Evolutionary conservation across 1,284 basidiomycete genomes (phyloP).

Genomic region (Ustilago hordei): DNA sequence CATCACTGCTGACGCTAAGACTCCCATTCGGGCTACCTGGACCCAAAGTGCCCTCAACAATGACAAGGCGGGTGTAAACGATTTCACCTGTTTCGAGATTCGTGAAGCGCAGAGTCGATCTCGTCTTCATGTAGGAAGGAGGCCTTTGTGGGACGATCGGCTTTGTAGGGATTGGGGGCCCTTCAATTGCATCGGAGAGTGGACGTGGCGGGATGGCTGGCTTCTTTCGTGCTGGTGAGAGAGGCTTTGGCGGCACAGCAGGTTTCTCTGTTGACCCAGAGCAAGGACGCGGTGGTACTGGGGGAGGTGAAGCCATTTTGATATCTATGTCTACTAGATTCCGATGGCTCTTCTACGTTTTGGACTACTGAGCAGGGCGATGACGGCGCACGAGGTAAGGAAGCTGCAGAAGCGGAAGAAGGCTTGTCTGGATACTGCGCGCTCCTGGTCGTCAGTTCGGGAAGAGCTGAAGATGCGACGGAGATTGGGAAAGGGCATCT

Average conservation of each 20-base stretch:
- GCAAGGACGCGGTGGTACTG: slow-evolving; percentile 6
- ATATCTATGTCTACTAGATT: slow-evolving; percentile 9
- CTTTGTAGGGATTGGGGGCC: background rate
- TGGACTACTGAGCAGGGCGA: slow-evolving; percentile 60
- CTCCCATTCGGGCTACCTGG: slow-evolving; percentile 8
- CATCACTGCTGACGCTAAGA: slow-evolving; percentile 16
- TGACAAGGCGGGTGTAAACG: slow-evolving; percentile 41
- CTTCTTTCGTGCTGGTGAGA: background rate
- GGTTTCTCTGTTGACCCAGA: background rate
- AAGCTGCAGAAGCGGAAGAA: slow-evolving; percentile 66
- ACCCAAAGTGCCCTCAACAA: slow-evolving; percentile 31
- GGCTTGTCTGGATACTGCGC: slow-evolving; percentile 60
- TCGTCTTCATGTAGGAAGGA: background rate
- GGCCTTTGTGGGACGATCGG: background rate
- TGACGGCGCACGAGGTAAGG: slow-evolving; percentile 59
- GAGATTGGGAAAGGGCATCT: slow-evolving; percentile 61
- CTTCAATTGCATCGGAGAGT: background rate
- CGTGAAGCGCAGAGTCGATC: slow-evolving; percentile 14
- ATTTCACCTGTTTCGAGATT: slow-evolving; percentile 28
- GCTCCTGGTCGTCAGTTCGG: slow-evolving; percentile 57
- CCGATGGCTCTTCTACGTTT: slow-evolving; percentile 52
- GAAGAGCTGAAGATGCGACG: slow-evolving; percentile 63
- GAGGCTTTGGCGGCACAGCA: background rate
- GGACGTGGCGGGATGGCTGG: slow-evolving; percentile 7
- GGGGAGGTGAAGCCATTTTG: slow-evolving; percentile 7